These are phyloP conservation scores for Alternaria triticimaculans DNA, from an alignment of 2,329 filamentous ascomycete genomes.

Conservation along the genomic window DNA sequence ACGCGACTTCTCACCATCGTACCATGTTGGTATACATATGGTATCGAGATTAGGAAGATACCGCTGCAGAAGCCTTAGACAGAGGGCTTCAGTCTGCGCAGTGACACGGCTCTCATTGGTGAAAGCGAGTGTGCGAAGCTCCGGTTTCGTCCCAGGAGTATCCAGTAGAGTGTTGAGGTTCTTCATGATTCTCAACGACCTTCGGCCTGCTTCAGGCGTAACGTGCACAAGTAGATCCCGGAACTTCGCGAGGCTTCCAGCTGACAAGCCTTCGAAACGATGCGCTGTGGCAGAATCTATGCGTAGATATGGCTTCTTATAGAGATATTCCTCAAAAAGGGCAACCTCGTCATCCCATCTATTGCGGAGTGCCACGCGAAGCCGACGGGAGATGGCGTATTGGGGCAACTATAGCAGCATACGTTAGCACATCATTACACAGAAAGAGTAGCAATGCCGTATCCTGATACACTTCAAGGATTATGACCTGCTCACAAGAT, in stretches of 20 bases:
- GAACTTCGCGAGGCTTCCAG: too few relatives aligned
- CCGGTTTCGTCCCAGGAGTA: too few relatives aligned
- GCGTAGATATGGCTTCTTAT: not conserved
- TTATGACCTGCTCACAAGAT: not conserved
- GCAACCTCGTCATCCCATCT: not conserved
- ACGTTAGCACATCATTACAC: not conserved
- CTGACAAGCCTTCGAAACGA: too few relatives aligned
- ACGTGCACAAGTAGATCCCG: too few relatives aligned
- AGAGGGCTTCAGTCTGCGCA: not conserved
- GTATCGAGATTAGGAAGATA: too few relatives aligned
- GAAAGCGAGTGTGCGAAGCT: not conserved
- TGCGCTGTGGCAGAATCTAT: too few relatives aligned
- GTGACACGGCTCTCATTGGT: not conserved
- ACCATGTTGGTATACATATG: not conserved
- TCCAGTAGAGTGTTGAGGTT: not conserved
- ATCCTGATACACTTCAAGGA: not conserved
- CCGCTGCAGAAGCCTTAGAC: too few relatives aligned
- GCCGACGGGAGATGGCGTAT: not conserved
- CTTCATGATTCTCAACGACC: not conserved
- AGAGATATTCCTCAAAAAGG: not conserved
- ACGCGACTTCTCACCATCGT: not conserved
- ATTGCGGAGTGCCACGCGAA: not conserved
- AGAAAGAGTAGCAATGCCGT: not conserved
- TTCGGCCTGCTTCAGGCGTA: not conserved
- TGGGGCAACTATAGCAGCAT: not conserved